phyloP scores from a whole-genome alignment of 177 flowering plant genomes.

The Vitis hybrid region DNA sequence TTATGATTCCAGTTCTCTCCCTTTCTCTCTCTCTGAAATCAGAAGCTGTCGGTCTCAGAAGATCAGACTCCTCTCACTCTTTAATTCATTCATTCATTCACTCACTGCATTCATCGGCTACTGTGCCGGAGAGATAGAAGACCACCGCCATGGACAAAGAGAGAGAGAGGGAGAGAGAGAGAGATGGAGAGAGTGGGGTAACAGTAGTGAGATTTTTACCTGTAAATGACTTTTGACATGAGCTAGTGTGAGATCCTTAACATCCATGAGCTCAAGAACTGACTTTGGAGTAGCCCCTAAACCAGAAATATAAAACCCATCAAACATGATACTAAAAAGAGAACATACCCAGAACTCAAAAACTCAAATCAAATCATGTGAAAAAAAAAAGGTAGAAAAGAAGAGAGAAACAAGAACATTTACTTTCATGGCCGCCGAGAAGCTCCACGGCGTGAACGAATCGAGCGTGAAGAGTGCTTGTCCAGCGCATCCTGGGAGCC shows the following conservation, averaged over 20 bases:
- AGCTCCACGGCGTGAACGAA: constrained; percentile 95
- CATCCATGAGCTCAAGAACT: constrained; percentile 95
- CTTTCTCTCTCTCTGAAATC: constrained; percentile 17
- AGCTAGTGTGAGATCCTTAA: constrained; percentile 87
- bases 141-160: constrained; percentile 8
- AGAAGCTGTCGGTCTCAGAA: constrained; percentile 34
- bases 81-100: constrained; percentile 42
- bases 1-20: constrained; percentile 18
- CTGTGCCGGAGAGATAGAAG: constrained; percentile 45
- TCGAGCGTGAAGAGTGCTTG: constrained; percentile 79
- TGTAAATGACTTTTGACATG: constrained; percentile 94
- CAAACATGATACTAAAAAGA: background rate
- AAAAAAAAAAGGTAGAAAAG: constrained; percentile 1
- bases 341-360: constrained; percentile 7
- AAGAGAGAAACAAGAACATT: background rate
- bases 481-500: constrained; percentile 95
- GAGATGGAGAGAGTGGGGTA: background rate
- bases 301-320: constrained; percentile 6
- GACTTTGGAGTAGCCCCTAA: constrained; percentile 91
- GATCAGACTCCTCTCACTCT: constrained; percentile 19
- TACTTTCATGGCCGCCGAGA: constrained; percentile 98
- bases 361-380: background rate
- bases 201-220: constrained; percentile 34
- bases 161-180: constrained; percentile 14
- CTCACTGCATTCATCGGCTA: constrained; percentile 41